Conservation (phyloP, 2,329 filamentous ascomycete species). For the Trichoderma sp. region DNA sequence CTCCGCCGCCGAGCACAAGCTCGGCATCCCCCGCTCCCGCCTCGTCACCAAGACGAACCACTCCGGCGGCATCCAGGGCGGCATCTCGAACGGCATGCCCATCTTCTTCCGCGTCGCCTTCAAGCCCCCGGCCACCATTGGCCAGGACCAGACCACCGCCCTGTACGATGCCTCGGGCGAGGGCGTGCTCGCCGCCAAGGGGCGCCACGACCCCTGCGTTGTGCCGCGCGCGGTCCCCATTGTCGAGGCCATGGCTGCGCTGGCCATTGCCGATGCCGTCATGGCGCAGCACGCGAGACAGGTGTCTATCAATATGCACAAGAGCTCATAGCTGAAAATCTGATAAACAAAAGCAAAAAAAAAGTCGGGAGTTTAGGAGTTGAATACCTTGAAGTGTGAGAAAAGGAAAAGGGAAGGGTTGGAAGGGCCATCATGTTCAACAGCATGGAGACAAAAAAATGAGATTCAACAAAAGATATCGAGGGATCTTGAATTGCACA, state of each 20-base stretch:
- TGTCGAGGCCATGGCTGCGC: conserved; percentile 86
- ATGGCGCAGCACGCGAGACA: conserved; percentile 73
- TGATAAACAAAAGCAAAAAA: no score
- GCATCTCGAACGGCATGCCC: conserved; percentile 88
- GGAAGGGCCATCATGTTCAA: no score
- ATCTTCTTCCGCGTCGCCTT: conserved; percentile 96
- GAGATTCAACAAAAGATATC: no score
- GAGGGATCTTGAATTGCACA: no score
- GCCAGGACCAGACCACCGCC: conserved; percentile 81
- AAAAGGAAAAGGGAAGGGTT: no score
- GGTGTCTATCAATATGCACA: conserved; percentile 24
- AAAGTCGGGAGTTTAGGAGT: no score
- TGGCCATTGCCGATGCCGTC: conserved; percentile 85
- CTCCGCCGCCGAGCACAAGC: conserved; percentile 38
- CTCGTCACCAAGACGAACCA: conserved; percentile 74
- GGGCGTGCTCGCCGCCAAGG: conserved; percentile 86
- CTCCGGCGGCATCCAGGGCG: conserved; percentile 91
- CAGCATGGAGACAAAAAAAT: neutral
- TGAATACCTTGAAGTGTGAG: no score
- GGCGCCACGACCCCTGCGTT: conserved; percentile 90
- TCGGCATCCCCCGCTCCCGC: conserved; percentile 47
- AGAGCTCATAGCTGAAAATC: no score
- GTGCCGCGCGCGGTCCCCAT: conserved; percentile 86
- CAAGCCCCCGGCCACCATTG: conserved; percentile 93
- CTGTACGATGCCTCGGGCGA: conserved; percentile 71